Percentiles rank a stretch among this genome's conserved stretches.
These are phyloP conservation scores for Pythium monospermum DNA, from an alignment of 352 stramenopile species.

Conservation along the genomic window DNA sequence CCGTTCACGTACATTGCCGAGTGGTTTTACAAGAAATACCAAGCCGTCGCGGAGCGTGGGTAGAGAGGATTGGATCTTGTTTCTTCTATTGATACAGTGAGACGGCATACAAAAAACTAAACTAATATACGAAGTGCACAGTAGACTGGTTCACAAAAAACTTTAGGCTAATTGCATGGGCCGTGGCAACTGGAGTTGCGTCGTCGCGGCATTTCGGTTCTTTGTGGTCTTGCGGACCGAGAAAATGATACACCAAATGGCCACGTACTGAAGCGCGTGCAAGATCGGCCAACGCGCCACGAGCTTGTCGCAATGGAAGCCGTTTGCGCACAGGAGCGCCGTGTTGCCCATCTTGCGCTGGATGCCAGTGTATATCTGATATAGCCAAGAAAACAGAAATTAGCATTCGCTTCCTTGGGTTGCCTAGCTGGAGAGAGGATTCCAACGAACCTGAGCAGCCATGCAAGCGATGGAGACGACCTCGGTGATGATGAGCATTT, in stretches of 20 bases:
- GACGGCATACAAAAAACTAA: neutral
- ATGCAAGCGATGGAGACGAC: constrained; percentile 34
- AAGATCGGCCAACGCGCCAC: constrained; percentile 13
- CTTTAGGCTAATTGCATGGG: neutral
- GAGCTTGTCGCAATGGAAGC: constrained; percentile 38
- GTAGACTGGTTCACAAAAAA: too few species aligned
- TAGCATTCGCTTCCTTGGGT: neutral
- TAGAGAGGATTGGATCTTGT: constrained; percentile 11
- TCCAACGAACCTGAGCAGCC: constrained; percentile 28
- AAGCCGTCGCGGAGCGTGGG: constrained; percentile 49
- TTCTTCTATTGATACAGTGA: neutral
- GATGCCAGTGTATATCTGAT: constrained; percentile 41
- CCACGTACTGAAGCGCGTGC: constrained; percentile 18
- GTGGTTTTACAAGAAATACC: constrained; percentile 85
- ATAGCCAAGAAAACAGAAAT: neutral
- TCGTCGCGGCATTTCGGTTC: constrained; percentile 12
- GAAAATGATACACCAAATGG: constrained; percentile 20
- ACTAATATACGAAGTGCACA: constrained; percentile 1
- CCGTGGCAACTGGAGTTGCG: constrained; percentile 9
- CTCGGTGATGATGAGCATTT: constrained; percentile 46
- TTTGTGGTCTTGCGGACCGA: constrained; percentile 24
- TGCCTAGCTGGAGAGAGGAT: neutral
- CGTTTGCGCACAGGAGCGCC: constrained; percentile 59
- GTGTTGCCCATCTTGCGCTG: constrained; percentile 13
- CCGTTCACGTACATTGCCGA: constrained; percentile 77